Conservation (phyloP, 2,329 filamentous ascomycete genomes). For the Hymenoscyphus repandus region DNA sequence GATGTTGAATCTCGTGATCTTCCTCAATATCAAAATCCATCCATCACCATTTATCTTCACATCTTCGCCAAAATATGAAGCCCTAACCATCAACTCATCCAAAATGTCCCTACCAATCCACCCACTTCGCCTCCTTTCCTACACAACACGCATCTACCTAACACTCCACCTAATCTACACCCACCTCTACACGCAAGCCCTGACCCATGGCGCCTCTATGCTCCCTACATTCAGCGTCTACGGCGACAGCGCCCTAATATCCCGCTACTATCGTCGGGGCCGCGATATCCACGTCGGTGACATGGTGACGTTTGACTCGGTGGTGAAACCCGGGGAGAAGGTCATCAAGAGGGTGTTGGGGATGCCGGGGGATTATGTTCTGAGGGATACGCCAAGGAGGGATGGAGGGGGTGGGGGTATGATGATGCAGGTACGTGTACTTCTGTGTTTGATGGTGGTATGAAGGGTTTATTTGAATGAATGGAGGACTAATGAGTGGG, state of each 20-base stretch:
- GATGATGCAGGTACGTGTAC: slow-evolving; percentile 56
- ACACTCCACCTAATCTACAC: slow-evolving; percentile 48
- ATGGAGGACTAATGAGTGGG: slow-evolving; percentile 5
- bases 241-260: slow-evolving; percentile 65
- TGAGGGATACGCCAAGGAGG: slow-evolving; percentile 52
- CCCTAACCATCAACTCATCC: neutral
- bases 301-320: slow-evolving; percentile 73
- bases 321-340: slow-evolving; percentile 51
- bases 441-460: neutral
- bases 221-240: slow-evolving; percentile 70
- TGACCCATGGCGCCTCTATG: slow-evolving; percentile 76
- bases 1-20: slow-evolving; percentile 5
- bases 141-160: slow-evolving; percentile 42
- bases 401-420: slow-evolving; percentile 29
- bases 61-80: neutral
- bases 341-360: slow-evolving; percentile 64
- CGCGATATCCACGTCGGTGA: slow-evolving; percentile 72
- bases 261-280: slow-evolving; percentile 63
- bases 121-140: slow-evolving; percentile 38
- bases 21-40: neutral
- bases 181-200: slow-evolving; percentile 56
- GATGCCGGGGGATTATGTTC: slow-evolving; percentile 59
- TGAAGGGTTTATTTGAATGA: no score
- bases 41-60: neutral
- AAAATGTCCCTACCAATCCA: neutral